Percentiles rank a stretch among this genome's conserved stretches.
These are phyloP conservation scores for Hypoxylon cercidicola DNA, from an alignment of 495 filamentous ascomycete genomes.

Conservation along the genomic window DNA sequence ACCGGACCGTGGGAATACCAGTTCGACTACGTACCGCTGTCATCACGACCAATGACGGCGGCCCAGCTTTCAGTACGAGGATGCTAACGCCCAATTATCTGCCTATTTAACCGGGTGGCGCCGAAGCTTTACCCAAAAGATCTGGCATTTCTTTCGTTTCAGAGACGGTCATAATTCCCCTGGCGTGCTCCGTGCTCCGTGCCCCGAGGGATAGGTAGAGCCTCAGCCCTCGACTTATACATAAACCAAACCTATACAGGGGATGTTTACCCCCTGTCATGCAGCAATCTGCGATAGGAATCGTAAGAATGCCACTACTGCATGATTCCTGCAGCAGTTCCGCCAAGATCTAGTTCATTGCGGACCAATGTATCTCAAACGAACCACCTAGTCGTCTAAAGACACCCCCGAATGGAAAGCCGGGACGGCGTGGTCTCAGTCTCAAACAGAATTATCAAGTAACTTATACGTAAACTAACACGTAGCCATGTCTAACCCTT, in stretches of 20 bases:
- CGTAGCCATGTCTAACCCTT: conserved; percentile 23
- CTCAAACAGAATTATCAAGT: conserved; percentile 37
- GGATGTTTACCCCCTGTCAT: conserved; percentile 21
- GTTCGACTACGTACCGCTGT: conserved; percentile 30
- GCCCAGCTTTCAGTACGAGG: background rate
- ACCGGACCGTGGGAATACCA: conserved; percentile 17
- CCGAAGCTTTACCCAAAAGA: conserved; percentile 22
- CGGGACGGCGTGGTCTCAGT: conserved; percentile 38
- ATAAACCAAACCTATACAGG: conserved; percentile 6
- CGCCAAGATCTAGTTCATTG: conserved; percentile 31
- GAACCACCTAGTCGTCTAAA: conserved; percentile 11
- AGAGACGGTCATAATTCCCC: conserved; percentile 3
- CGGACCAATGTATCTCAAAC: conserved; percentile 40
- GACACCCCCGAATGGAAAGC: conserved; percentile 27
- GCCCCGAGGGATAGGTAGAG: conserved; percentile 29
- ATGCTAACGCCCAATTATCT: conserved; percentile 1
- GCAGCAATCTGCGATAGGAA: conserved; percentile 32
- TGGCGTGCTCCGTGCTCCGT: conserved; percentile 8
- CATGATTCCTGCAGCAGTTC: conserved; percentile 30
- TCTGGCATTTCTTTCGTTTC: conserved; percentile 1
- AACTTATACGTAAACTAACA: conserved; percentile 42
- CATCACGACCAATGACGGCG: conserved; percentile 29
- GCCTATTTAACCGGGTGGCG: conserved; percentile 34
- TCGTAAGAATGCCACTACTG: conserved; percentile 25
- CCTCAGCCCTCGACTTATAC: conserved; percentile 31